Evolutionary conservation across 2,329 filamentous ascomycete species (phyloP).

Genomic region (Aspergillus calidoustus): DNA sequence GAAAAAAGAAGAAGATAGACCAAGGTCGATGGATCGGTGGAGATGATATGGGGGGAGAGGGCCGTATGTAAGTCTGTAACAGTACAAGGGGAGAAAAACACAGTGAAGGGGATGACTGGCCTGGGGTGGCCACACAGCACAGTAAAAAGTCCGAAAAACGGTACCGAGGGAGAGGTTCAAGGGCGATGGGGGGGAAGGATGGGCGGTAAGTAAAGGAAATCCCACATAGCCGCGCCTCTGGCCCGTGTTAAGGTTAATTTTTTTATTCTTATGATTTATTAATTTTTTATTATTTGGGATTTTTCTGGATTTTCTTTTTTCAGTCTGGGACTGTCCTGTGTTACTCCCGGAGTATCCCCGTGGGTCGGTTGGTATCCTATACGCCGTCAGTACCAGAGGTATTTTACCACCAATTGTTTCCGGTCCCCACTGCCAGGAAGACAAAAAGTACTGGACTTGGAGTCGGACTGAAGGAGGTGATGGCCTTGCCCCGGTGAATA

Average conservation of each 20-base stretch:
- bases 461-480: slow-evolving; percentile 4
- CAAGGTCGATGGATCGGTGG: slow-evolving; percentile 27
- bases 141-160: slow-evolving; percentile 24
- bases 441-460: slow-evolving; percentile 30
- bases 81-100: slow-evolving; percentile 26
- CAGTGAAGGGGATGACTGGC: slow-evolving; percentile 16
- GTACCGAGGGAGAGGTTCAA: slow-evolving; percentile 34
- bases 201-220: slow-evolving; percentile 30
- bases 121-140: slow-evolving; percentile 26
- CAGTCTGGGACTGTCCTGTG: slow-evolving; percentile 17
- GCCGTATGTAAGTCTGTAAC: slow-evolving; percentile 29
- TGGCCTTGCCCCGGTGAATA: slow-evolving; percentile 12
- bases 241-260: slow-evolving; percentile 22
- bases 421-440: slow-evolving; percentile 25
- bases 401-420: slow-evolving; percentile 37
- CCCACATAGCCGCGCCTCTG: slow-evolving; percentile 25
- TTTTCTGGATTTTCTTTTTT: slow-evolving; percentile 19
- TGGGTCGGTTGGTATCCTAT: slow-evolving; percentile 29
- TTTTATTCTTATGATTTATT: slow-evolving; percentile 15
- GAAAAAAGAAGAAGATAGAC: slow-evolving; percentile 27
- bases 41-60: slow-evolving; percentile 26
- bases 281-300: slow-evolving; percentile 14
- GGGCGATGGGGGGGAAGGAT: slow-evolving; percentile 21
- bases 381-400: slow-evolving; percentile 28
- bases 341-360: slow-evolving; percentile 35